These are phyloP conservation scores for Lasiodiplodia sp. DNA, from an alignment of 2,329 filamentous ascomycete genomes.

Conservation along the genomic window DNA sequence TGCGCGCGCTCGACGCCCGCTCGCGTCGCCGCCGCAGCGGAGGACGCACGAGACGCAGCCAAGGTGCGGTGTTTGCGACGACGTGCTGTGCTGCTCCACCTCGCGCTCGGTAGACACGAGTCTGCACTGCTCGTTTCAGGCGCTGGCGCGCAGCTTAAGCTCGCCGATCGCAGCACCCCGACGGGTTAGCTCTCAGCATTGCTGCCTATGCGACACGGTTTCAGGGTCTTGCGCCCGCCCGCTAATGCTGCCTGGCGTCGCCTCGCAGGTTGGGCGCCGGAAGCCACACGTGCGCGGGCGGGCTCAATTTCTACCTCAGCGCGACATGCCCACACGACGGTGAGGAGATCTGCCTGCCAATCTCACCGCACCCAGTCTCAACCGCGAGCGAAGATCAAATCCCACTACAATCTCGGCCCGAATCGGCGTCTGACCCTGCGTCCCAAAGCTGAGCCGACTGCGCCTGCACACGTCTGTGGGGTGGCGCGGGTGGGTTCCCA, in stretches of 20 bases:
- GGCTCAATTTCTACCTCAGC: conserved; percentile 26
- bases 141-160: conserved; percentile 16
- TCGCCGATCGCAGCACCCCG: conserved; percentile 21
- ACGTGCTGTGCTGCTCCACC: conserved; percentile 23
- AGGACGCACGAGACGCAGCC: conserved; percentile 23
- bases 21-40: conserved; percentile 22
- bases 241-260: conserved; percentile 15
- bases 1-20: conserved; percentile 13
- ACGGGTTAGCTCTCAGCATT: conserved; percentile 1
- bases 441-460: conserved; percentile 21
- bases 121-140: conserved; percentile 19
- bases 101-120: conserved; percentile 3
- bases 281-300: background rate
- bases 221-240: conserved; percentile 12
- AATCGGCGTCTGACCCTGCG: conserved; percentile 20
- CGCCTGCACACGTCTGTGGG: conserved; percentile 15
- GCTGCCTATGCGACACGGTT: conserved; percentile 15
- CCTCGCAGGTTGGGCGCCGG: conserved; percentile 18
- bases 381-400: conserved; percentile 30
- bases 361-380: conserved; percentile 27
- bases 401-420: conserved; percentile 30
- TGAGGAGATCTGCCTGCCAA: conserved; percentile 26
- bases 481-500: conserved; percentile 5
- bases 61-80: conserved; percentile 25
- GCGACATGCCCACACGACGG: conserved; percentile 3